Evolutionary conservation across 2,329 filamentous ascomycete genomes (phyloP), one percentile per base, ranked within the genome.

Genomic region (Aspergillus sp.): DNA sequence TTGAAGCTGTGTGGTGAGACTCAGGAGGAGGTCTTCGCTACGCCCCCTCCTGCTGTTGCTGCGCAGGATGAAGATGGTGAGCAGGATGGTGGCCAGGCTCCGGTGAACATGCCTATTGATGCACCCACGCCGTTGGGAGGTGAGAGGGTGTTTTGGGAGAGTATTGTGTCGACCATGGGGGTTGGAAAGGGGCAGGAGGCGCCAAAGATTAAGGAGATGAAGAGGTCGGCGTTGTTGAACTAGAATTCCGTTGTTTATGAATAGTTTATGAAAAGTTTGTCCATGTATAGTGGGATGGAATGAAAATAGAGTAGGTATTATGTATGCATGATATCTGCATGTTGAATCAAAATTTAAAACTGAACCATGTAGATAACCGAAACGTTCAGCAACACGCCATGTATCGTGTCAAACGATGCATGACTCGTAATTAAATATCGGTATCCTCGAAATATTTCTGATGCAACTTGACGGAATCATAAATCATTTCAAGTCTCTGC

Each of bases 1-100:
- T 77, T 91, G 9, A 86, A 84, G 45, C 82, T 86, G 61, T 96
- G 91, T 71, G 76, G 76, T 62, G 80, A 77, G 7, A 88, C 89
- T 44, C 80, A 92, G 15, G 79, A 76, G 9, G 89, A 96, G 66
- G 89, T 96, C 0, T 96, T 90, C 70, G 79, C 78, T 53, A 55
- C 54, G 17, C 31, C 33, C 14, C 46, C 53, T 4, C 37, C 40
- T 6, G 57, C 14, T 23, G 27, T 19, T 4, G 62, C 59, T 25
- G 58, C 58, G 4, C 63, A 68, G 21, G 61, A 62, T 3, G 65
- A 65, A 43, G 62, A 63, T 33, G 65, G 64, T 27, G 64, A 62
- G n/a, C 64, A 66, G 41, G 70, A 67, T 45, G 66, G 61, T 41
- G 58, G 27, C 3, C 27, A 52, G 21, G 27, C 44, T 23, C 43